Evolutionary conservation across 257 asterid species (phyloP), one percentile per base, ranked within the genome.

Genomic region (Solanum okadae): DNA sequence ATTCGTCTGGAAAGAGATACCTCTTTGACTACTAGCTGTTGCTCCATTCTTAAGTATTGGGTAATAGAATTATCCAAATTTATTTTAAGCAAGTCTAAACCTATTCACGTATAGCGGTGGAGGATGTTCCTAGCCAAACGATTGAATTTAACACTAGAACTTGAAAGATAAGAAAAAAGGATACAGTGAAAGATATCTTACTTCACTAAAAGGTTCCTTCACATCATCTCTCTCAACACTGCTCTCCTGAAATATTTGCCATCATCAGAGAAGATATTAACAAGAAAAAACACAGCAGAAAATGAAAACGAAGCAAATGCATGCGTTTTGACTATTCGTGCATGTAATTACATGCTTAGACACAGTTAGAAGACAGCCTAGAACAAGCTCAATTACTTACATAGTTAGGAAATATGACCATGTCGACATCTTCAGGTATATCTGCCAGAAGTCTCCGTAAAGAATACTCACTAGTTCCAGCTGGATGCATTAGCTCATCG

Each of bases 131-230:
- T 16, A 81, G 27, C 18, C 15, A 81, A 59, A 81, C 1, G 10
- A 46, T 16, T 79, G 65, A 15, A 81, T 46, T 46, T 49, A 46
- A 81, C 12, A 29, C 44, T 29, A 81, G n/a, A 81, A 81, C 86
- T 81, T 29, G 70, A 46, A 81, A 81, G 20, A 49, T 20, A 46
- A 29, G 68, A 29, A 81, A 29, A 56, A 81, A 10, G 20, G 18
- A 81, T 29, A 16, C 13, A 29, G 70, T 49, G 65, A 8, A 82
- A 49, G 75, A 87, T 84, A 34, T 35, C 81, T 65, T 88, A 92
- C 95, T 93, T 93, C 94, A 38, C 92, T 92, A 81, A 93, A 94
- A 79, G 95, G 95, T 83, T 92, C 92, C 84, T 90, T 90, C 67
- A 92, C 88, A 59, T 93, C 93, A 76, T 90, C 92, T 79, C 92